Conservation (phyloP, 768 basidiomycete genomes). For the Leccinum incarnatum region DNA sequence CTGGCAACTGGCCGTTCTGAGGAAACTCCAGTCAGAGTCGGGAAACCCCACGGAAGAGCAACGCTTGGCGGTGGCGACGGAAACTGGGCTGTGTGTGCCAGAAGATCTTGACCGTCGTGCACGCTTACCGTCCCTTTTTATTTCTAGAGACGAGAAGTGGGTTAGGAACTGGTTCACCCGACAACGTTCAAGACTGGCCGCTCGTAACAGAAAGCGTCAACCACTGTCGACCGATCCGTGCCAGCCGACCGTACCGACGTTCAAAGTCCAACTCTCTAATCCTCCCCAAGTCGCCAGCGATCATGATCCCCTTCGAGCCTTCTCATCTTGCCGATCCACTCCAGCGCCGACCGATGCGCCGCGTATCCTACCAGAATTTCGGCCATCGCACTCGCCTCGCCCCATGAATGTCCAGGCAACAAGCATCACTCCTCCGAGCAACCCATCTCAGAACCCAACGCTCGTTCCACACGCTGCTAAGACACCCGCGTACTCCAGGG, state of each 20-base stretch:
- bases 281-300: background rate
- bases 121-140: constrained; percentile 2
- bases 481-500: constrained; percentile 27
- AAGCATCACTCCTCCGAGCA: constrained; percentile 1
- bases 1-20: constrained; percentile 32
- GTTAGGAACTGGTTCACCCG: constrained; percentile 31
- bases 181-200: constrained; percentile 22
- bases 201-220: constrained; percentile 11
- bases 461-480: background rate
- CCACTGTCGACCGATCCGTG: background rate
- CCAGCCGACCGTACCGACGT: constrained; percentile 7
- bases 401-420: background rate
- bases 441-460: background rate
- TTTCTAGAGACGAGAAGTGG: constrained; percentile 28
- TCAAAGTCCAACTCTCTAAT: constrained; percentile 12
- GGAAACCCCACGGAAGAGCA: constrained; percentile 25
- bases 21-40: constrained; percentile 20
- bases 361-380: background rate
- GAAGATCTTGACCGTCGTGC: constrained; percentile 2
- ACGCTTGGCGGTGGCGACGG: constrained; percentile 17
- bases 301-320: background rate
- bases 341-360: constrained; percentile 3
- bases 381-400: constrained; percentile 2
- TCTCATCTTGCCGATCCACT: constrained; percentile 1
- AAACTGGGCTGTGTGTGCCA: constrained; percentile 32